These are phyloP conservation scores for Hypoxylon lienhwacheense DNA, from an alignment of 495 filamentous ascomycete genomes.

Conservation along the genomic window DNA sequence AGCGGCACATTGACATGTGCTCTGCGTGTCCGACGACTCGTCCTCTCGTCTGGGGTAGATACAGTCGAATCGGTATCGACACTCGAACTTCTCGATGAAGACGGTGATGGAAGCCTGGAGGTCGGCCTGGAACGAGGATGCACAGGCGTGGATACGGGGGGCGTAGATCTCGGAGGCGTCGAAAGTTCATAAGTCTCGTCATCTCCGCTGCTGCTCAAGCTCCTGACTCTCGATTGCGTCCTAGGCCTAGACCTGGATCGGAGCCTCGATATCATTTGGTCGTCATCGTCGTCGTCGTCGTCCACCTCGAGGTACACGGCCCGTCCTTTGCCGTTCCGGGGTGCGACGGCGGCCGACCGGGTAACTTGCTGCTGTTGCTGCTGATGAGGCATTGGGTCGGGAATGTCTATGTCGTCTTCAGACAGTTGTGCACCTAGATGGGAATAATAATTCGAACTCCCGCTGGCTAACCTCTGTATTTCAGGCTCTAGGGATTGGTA, in stretches of 20 bases:
- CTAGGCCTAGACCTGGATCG: constrained; percentile 29
- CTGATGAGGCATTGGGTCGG: constrained; percentile 38
- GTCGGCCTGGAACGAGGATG: constrained; percentile 47
- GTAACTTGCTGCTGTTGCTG: constrained; percentile 31
- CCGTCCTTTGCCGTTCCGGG: constrained; percentile 34
- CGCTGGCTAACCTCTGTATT: constrained; percentile 37
- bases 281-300: constrained; percentile 33
- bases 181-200: constrained; percentile 37
- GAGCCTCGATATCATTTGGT: constrained; percentile 32
- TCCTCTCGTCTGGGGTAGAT: constrained; percentile 42
- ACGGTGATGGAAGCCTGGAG: constrained; percentile 43
- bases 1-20: constrained; percentile 22
- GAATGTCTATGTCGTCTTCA: constrained; percentile 23
- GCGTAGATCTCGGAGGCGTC: constrained; percentile 46
- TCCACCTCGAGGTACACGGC: constrained; percentile 36
- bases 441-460: constrained; percentile 30
- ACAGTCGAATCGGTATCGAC: constrained; percentile 44
- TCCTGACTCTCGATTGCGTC: constrained; percentile 14
- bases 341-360: constrained; percentile 21
- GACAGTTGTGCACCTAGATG: constrained; percentile 28
- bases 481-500: constrained; percentile 39
- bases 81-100: constrained; percentile 44
- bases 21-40: constrained; percentile 23
- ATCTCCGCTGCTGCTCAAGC: constrained; percentile 26
- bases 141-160: no score